A percentile compares a stretch with the other conserved stretches of the same genome.
phyloP scores from a whole-genome alignment of 805 yeast species.

The Candida piceae region DNA sequence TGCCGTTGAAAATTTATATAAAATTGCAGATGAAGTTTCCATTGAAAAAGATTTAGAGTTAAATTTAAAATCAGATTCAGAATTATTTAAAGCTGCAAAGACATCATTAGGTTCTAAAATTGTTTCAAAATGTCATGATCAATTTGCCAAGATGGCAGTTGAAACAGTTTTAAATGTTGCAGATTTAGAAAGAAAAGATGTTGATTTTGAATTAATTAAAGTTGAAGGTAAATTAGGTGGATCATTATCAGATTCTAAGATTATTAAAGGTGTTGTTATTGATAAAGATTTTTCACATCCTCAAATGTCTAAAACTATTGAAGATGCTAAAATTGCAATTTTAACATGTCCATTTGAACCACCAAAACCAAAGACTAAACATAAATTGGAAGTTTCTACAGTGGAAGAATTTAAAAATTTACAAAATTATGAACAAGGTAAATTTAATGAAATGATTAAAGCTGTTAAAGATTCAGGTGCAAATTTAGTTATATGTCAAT shows the following conservation, averaged over 20 bases:
- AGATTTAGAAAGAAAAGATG: slow-evolving; percentile 87
- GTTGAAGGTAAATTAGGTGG: slow-evolving; percentile 97
- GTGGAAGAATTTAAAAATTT: slow-evolving; percentile 90
- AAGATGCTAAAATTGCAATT: slow-evolving; percentile 85
- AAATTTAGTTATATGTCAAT: slow-evolving; percentile 93
- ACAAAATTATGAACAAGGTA: slow-evolving; percentile 88
- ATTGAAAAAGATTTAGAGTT: slow-evolving; percentile 25
- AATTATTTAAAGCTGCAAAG: slow-evolving; percentile 84
- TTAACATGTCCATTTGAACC: slow-evolving; percentile 99
- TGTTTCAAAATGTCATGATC: slow-evolving; percentile 88
- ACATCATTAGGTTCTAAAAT: slow-evolving; percentile 94
- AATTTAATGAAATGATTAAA: slow-evolving; percentile 86
- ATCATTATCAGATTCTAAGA: slow-evolving; percentile 73
- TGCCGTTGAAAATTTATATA: slow-evolving; percentile 74
- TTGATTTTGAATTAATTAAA: slow-evolving; percentile 93
- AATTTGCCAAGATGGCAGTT: slow-evolving; percentile 95
- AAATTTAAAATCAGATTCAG: slow-evolving; percentile 34
- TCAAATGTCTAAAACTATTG: slow-evolving; percentile 85
- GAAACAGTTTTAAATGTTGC: slow-evolving; percentile 92
- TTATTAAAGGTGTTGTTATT: slow-evolving; percentile 86
- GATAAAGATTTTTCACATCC: slow-evolving; percentile 98
- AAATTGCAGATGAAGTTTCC: slow-evolving; percentile 41
- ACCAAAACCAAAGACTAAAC: slow-evolving; percentile 98
- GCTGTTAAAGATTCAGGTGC: slow-evolving; percentile 88
- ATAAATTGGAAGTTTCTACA: slow-evolving; percentile 86